Evolutionary conservation across 2,329 filamentous ascomycete species (phyloP).

Genomic region (Alternaria sp.): DNA sequence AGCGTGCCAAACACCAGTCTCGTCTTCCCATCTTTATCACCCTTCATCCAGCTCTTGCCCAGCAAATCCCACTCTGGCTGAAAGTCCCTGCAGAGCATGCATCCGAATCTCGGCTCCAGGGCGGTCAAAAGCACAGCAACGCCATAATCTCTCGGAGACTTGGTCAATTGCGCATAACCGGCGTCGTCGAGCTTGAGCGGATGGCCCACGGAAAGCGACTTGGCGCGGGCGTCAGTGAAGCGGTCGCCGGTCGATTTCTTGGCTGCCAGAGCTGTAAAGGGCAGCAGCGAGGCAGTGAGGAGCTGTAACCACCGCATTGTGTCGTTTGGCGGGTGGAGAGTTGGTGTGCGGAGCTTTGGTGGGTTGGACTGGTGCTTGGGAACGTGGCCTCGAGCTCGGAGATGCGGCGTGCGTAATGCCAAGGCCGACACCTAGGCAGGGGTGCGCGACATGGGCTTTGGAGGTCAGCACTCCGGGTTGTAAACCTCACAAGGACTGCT

Average conservation of each 20-base stretch:
- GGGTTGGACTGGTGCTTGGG: conserved; percentile 28
- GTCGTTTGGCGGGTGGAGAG: conserved; percentile 27
- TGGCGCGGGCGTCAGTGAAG: conserved; percentile 73
- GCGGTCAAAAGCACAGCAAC: conserved; percentile 86
- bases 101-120: conserved; percentile 81
- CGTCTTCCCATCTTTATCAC: conserved; percentile 75
- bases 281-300: conserved; percentile 68
- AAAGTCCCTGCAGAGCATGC: conserved; percentile 85
- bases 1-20: conserved; percentile 81
- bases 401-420: conserved; percentile 39
- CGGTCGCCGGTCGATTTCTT: conserved; percentile 69
- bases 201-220: conserved; percentile 64
- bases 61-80: conserved; percentile 93
- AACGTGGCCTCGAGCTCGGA: conserved; percentile 42
- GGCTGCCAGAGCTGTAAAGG: conserved; percentile 65
- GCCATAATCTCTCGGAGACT: conserved; percentile 81
- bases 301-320: conserved; percentile 71
- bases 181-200: conserved; percentile 81
- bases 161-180: conserved; percentile 76
- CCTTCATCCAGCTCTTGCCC: conserved; percentile 83
- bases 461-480: not conserved
- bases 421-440: conserved; percentile 19
- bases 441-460: conserved; percentile 8
- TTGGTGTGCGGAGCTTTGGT: conserved; percentile 28
- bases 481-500: not conserved